Conservation (phyloP, 1,139 yeast genomes). For the Diutina catenulata region DNA sequence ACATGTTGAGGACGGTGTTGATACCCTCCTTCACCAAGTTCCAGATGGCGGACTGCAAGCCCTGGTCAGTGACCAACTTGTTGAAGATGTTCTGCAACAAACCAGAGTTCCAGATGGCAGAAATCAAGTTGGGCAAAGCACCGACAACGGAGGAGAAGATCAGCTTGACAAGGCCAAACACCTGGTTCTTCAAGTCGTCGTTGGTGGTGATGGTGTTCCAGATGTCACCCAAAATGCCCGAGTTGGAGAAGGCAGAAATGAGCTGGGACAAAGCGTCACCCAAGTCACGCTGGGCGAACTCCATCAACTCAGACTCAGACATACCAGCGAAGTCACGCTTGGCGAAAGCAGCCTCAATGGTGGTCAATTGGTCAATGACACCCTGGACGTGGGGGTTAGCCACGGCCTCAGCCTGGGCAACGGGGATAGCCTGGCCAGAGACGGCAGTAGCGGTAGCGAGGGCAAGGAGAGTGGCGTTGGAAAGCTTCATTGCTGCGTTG, state of each 20-base stretch:
- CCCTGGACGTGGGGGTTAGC: slow-evolving; percentile 27
- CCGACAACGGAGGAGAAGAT: slow-evolving; percentile 26
- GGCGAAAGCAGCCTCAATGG: slow-evolving; percentile 20
- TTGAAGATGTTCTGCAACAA: slow-evolving; percentile 24
- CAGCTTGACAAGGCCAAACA: slow-evolving; percentile 19
- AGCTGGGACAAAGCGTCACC: slow-evolving; percentile 26
- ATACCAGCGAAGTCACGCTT: slow-evolving; percentile 23
- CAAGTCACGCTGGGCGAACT: slow-evolving; percentile 24
- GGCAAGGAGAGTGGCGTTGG: slow-evolving; percentile 31
- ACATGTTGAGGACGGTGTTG: slow-evolving; percentile 21
- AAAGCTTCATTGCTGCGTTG: slow-evolving; percentile 27
- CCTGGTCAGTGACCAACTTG: slow-evolving; percentile 1
- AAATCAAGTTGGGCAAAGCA: slow-evolving; percentile 32
- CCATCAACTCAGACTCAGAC: slow-evolving; percentile 18
- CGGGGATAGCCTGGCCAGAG: slow-evolving; percentile 11
- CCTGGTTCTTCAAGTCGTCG: slow-evolving; percentile 16
- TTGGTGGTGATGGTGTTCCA: slow-evolving; percentile 26
- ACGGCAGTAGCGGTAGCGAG: slow-evolving; percentile 29
- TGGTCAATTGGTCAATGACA: slow-evolving; percentile 22
- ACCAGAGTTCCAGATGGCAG: slow-evolving; percentile 35
- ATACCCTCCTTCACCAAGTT: slow-evolving; percentile 27
- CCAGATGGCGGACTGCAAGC: slow-evolving; percentile 12
- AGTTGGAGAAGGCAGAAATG: slow-evolving; percentile 24
- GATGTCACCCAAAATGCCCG: slow-evolving; percentile 29
- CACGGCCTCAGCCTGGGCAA: slow-evolving; percentile 16